Evolutionary conservation across 2,329 filamentous ascomycete species (phyloP).

Genomic region (Paecilomyces fulvus): DNA sequence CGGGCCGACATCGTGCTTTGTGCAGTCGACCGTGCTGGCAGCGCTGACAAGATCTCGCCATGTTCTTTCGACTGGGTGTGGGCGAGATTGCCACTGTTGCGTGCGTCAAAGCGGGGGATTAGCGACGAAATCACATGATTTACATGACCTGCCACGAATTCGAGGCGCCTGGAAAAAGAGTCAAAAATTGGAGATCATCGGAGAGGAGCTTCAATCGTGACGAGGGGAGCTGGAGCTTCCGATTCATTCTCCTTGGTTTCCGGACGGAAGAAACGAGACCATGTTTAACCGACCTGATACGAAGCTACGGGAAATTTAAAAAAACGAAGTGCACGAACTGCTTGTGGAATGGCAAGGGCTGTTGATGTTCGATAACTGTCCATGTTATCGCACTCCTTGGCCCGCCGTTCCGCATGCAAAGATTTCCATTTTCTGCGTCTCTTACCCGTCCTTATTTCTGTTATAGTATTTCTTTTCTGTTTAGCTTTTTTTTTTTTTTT

Average conservation of each 20-base stretch:
- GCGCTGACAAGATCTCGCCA: not conserved
- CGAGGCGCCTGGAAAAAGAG: not conserved
- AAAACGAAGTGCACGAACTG: conserved; percentile 22
- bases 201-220: not conserved
- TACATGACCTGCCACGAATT: not conserved
- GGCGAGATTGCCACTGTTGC: not conserved
- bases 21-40: not conserved
- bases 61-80: not conserved
- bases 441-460: not conserved
- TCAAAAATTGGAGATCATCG: not conserved
- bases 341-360: conserved; percentile 10
- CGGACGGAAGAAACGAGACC: conserved; percentile 8
- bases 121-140: conserved; percentile 1
- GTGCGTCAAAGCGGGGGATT: not conserved
- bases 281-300: conserved; percentile 11
- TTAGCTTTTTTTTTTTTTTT: conserved; percentile 1
- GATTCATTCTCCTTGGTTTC: conserved; percentile 1
- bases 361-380: not conserved
- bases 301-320: conserved; percentile 19
- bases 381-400: not conserved
- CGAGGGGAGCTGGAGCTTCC: conserved; percentile 1
- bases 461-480: conserved; percentile 4
- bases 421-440: not conserved
- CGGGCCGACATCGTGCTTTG: not conserved
- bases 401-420: not conserved